A percentile compares a stretch with the other conserved stretches of the same genome.
These are phyloP conservation scores for Aspergillus latus DNA, from an alignment of 2,329 filamentous ascomycete species.

Conservation along the genomic window DNA sequence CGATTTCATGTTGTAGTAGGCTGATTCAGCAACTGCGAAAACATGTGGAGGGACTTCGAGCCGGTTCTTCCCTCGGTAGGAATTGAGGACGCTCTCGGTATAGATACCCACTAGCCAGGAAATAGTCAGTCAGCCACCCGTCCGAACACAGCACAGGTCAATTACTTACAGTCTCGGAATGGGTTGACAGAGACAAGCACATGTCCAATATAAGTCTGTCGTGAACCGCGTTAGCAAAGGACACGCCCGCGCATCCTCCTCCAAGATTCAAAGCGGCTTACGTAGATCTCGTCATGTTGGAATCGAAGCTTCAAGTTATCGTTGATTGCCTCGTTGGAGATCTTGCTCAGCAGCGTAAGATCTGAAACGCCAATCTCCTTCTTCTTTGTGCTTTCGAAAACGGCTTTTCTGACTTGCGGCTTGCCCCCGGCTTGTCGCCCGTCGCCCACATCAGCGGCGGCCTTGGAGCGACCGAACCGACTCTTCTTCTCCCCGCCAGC, in stretches of 20 bases:
- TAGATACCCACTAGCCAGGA: conserved; percentile 76
- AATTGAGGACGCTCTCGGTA: conserved; percentile 87
- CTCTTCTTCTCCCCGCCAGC: conserved; percentile 45
- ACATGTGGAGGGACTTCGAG: conserved; percentile 92
- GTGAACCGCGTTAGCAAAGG: conserved; percentile 16
- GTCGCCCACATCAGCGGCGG: conserved; percentile 42
- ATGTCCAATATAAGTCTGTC: conserved; percentile 94
- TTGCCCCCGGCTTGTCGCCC: conserved; percentile 51
- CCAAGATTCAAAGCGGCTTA: conserved; percentile 38
- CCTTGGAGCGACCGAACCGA: conserved; percentile 45
- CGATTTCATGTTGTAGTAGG: conserved; percentile 99
- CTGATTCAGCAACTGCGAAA: conserved; percentile 91
- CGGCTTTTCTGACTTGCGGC: conserved; percentile 86
- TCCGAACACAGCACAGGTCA: background rate
- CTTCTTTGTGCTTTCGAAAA: conserved; percentile 95
- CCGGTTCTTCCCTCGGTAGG: conserved; percentile 95
- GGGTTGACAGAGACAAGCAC: conserved; percentile 98
- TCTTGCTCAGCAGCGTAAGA: conserved; percentile 95
- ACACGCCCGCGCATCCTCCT: conserved; percentile 17
- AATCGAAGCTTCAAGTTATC: conserved; percentile 98
- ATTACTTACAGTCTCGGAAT: conserved; percentile 75
- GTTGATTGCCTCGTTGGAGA: conserved; percentile 98
- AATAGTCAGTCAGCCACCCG: conserved; percentile 36
- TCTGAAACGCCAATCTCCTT: conserved; percentile 99
- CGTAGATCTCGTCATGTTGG: conserved; percentile 94